A percentile compares a stretch with the other conserved stretches of the same genome.
Conservation (phyloP, 805 yeast genomes). For the Peterozyma toletana region DNA sequence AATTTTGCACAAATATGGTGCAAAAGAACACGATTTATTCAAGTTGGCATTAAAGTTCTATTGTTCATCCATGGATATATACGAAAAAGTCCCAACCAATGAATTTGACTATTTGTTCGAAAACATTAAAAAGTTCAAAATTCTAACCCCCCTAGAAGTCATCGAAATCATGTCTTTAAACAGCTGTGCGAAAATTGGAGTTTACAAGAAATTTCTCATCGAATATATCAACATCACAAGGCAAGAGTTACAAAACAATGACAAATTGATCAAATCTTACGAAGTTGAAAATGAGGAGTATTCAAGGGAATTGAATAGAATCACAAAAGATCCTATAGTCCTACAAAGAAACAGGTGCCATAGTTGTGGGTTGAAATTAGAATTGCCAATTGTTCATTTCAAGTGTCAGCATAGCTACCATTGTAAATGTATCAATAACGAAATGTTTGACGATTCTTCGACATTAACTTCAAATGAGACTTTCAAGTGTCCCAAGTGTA, state of each 20-base stretch:
- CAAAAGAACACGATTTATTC: constrained; percentile 56
- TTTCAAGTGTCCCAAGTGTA: constrained; percentile 67
- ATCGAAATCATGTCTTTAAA: constrained; percentile 60
- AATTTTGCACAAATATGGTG: constrained; percentile 54
- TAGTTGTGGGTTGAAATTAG: constrained; percentile 57
- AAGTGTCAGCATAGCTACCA: constrained; percentile 85
- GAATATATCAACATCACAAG: constrained; percentile 53
- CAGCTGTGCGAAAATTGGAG: constrained; percentile 61
- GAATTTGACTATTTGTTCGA: constrained; percentile 42
- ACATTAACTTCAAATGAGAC: constrained; percentile 5
- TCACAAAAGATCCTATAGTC: constrained; percentile 39
- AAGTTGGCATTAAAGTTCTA: constrained; percentile 57
- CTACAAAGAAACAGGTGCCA: constrained; percentile 60
- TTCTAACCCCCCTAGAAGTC: constrained; percentile 71
- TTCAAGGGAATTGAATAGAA: constrained; percentile 41
- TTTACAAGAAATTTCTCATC: constrained; percentile 62
- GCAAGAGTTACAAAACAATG: constrained; percentile 62
- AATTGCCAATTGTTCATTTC: constrained; percentile 77
- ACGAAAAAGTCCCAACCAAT: constrained; percentile 44
- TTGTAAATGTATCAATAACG: constrained; percentile 63
- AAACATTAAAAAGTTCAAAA: constrained; percentile 40
- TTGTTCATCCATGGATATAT: constrained; percentile 45
- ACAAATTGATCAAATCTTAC: constrained; percentile 60
- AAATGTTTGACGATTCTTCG: constrained; percentile 17
- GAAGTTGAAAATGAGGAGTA: constrained; percentile 56